phyloP scores from a whole-genome alignment of 768 basidiomycete species.

The Tricholoma saponaceum region DNA sequence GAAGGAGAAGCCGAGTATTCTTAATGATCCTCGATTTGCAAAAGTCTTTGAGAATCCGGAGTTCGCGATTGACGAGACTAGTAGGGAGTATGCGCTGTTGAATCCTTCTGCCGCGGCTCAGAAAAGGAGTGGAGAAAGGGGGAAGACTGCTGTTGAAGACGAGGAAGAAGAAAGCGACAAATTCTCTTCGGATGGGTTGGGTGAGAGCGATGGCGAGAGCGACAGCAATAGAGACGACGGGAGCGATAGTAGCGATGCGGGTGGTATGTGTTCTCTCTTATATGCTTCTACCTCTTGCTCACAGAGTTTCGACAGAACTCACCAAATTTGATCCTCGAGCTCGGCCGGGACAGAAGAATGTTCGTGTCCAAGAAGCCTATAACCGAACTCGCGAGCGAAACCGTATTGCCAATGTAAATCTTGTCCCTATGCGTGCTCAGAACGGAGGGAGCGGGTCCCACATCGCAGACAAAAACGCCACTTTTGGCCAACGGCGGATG shows the following conservation, averaged over 20 bases:
- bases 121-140: constrained; percentile 35
- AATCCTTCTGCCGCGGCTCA: constrained; percentile 81
- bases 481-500: constrained; percentile 68
- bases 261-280: constrained; percentile 34
- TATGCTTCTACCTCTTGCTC: not conserved
- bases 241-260: constrained; percentile 52
- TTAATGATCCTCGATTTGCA: constrained; percentile 86
- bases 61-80: constrained; percentile 87
- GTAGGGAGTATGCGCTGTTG: constrained; percentile 85
- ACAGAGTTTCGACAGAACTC: constrained; percentile 33
- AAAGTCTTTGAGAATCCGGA: constrained; percentile 89
- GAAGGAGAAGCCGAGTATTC: constrained; percentile 46
- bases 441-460: constrained; percentile 22
- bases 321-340: constrained; percentile 47
- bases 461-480: constrained; percentile 44
- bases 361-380: constrained; percentile 42
- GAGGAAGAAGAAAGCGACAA: constrained; percentile 87
- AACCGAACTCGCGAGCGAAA: constrained; percentile 37
- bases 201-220: constrained; percentile 38
- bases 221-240: constrained; percentile 40
- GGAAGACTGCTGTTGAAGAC: constrained; percentile 81
- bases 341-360: constrained; percentile 46
- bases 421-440: constrained; percentile 60
- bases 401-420: constrained; percentile 50
- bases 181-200: constrained; percentile 54